phyloP scores from a whole-genome alignment of 352 stramenopile genomes.

The Phytophthora colocasiae region DNA sequence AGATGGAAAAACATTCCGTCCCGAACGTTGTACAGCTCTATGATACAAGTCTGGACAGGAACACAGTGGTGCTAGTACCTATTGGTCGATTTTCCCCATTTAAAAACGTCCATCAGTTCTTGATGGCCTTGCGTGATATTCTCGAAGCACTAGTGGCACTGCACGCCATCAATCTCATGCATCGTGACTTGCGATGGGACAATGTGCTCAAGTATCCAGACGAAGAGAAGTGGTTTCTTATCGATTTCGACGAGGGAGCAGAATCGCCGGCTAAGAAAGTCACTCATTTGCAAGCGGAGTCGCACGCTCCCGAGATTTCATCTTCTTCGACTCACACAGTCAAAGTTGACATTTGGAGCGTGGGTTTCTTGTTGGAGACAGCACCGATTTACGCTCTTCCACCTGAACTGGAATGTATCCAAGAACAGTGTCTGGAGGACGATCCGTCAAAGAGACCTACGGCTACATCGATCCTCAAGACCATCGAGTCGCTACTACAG shows the following conservation, averaged over 20 bases:
- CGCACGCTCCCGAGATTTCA: too few species aligned
- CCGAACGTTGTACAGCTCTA: too few species aligned
- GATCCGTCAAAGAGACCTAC: background rate
- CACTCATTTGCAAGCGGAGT: conserved; percentile 13
- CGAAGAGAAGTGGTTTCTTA: conserved; percentile 21
- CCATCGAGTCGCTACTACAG: background rate
- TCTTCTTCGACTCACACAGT: conserved; percentile 12
- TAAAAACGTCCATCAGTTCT: too few species aligned
- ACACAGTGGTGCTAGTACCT: too few species aligned
- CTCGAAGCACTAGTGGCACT: too few species aligned
- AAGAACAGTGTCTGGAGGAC: conserved; percentile 2
- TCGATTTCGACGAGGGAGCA: conserved; percentile 17
- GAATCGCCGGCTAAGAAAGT: conserved; percentile 3
- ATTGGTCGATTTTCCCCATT: too few species aligned
- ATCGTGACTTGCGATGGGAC: background rate
- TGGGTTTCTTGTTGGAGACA: conserved; percentile 20
- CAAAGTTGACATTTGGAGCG: background rate
- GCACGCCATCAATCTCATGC: background rate
- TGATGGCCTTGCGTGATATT: too few species aligned
- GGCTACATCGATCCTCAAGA: background rate
- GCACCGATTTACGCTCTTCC: conserved; percentile 7
- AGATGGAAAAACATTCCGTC: conserved; percentile 8
- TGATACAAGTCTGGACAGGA: too few species aligned
- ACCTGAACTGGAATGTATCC: conserved; percentile 4
- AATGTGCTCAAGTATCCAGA: conserved; percentile 15